Evolutionary conservation across 202 grass and related monocot species (phyloP), one percentile per base, ranked within the genome.

Genomic region (Zoysia matrella): DNA sequence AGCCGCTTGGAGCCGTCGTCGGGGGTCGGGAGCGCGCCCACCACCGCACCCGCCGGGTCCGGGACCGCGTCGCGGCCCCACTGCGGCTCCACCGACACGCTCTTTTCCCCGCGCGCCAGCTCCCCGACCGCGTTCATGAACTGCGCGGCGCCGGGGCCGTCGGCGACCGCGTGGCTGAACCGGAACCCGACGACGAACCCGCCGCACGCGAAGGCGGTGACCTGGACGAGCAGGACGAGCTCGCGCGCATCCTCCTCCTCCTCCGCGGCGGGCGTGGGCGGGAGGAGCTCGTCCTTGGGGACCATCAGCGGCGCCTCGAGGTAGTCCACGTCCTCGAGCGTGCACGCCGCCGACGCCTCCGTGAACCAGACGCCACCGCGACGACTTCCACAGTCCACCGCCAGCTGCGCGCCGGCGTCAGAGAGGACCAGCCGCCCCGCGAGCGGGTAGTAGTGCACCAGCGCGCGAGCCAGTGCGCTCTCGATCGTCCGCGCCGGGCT

Each of bases 301-400:
- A 94, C 70, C 91, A 94, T 92, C 60, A 92, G 70, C 9, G 94
- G 94, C 66, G 90, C 84, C 91, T 94, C 91, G 13, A 94, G 77
- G 77, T 92, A 94, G 65, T 94, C 89, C 12, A 97, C 87, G 79
- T 97, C 94, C 64, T 92, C 83, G 1, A 97, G 82, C 6, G 13
- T 64, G 68, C 80, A 90, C 4, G 7, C 52, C 0, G 92, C 67
- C 8, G 63, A 65, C 0, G 91, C 91, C 72, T 90, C 94, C 10
- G 91, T 84, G 87, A 97, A 92, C 94, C 89, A 94, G 11, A 94
- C 94, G 9, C 94, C 22, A 30, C 94, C 2, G 88, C 88, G 13
- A 43, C 69, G 49, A 30, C 22, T 30, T 30, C 78, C 87, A 56
- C 94, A 97, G 65, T 85, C 76, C 15, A 97, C 92, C 7, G 90